Conservation (phyloP, 2,329 filamentous ascomycete genomes). For the Penicillium italicum region DNA sequence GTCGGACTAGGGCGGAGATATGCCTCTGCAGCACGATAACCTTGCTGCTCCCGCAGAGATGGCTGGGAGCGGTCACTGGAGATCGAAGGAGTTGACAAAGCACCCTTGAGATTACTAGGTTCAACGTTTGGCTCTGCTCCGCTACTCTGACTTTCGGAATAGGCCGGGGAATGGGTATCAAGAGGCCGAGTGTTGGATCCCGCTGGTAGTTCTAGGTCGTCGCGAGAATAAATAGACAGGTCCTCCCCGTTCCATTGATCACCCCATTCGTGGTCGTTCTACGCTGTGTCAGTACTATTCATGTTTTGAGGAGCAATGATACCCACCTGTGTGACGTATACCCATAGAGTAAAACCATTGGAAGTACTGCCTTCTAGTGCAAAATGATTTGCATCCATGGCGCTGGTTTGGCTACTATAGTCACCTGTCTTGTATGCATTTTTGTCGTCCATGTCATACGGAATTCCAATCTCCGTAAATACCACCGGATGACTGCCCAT, state of each 20-base stretch:
- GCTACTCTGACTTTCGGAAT: conserved; percentile 51
- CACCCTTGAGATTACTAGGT: conserved; percentile 70
- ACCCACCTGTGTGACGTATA: conserved; percentile 68
- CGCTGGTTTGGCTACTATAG: conserved; percentile 85
- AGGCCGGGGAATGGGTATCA: conserved; percentile 49
- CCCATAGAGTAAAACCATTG: conserved; percentile 86
- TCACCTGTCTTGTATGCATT: conserved; percentile 93
- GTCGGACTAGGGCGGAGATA: conserved; percentile 84
- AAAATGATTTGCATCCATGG: conserved; percentile 94
- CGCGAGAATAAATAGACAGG: conserved; percentile 79
- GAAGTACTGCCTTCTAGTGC: conserved; percentile 78
- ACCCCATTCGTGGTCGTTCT: conserved; percentile 84
- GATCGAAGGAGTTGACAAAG: conserved; percentile 56
- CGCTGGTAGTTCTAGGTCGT: conserved; percentile 63
- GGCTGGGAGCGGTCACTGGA: conserved; percentile 54
- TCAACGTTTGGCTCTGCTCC: conserved; percentile 55
- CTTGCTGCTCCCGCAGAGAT: conserved; percentile 61
- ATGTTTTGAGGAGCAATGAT: neutral
- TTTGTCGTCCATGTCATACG: conserved; percentile 98
- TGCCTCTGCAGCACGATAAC: conserved; percentile 86
- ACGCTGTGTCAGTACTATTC: neutral
- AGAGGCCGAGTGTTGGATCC: conserved; percentile 28
- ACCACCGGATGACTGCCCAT: conserved; percentile 86
- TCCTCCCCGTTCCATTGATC: conserved; percentile 99
- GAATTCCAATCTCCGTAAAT: conserved; percentile 93